Base-by-base conservation (phyloP, 768 basidiomycete genomes). In the Boletus fagicola region DNA sequence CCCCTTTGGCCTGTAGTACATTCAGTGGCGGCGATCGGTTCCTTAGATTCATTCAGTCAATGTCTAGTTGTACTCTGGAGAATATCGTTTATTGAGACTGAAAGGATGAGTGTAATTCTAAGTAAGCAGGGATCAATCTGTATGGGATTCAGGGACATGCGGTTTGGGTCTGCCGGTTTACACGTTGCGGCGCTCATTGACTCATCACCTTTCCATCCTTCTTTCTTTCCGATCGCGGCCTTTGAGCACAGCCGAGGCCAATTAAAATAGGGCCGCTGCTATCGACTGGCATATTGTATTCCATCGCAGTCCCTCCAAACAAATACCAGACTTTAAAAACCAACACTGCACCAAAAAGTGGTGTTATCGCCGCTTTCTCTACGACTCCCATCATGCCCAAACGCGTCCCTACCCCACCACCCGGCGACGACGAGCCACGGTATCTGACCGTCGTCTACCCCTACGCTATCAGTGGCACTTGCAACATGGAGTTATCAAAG, bases 371-470 rank as follows among this genome's bases (percentile, higher is more conserved):
- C 36, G 24, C 61, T 31, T 13, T 39, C 49, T 45, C 30, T 11
- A 11, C 50, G 10, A 58, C 42, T 1, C 46, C 58, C 56, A 66
- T 38, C 62, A 68, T 80, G 79, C 74, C 75, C 1, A 78, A 79
- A 62, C 78, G 80, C 15, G 53, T 67, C 5, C 56, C 64, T 40
- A 79, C 80, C 4, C 79, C 78, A 1, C 76, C 76, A 10, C 77
- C 77, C 11, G 63, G 62, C 8, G 74, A 78, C 35, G 79, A 80
- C 35, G 80, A 78, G 49, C 78, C 79, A 0, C 65, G 69, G 38
- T 80, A 77, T 58, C 65, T 81, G 7, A 74, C 76, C n/a, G 74
- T 81, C 60, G 74, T 77, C 1, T 58, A 75, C 39, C 80, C 79
- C 0, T 81, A 77, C 54, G 78, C 78, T 0, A 65, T 64, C 53